Percentiles rank a stretch among this genome's conserved stretches.
phyloP scores from a whole-genome alignment of 305 asterid genomes.

The Nicotiana rustica region DNA sequence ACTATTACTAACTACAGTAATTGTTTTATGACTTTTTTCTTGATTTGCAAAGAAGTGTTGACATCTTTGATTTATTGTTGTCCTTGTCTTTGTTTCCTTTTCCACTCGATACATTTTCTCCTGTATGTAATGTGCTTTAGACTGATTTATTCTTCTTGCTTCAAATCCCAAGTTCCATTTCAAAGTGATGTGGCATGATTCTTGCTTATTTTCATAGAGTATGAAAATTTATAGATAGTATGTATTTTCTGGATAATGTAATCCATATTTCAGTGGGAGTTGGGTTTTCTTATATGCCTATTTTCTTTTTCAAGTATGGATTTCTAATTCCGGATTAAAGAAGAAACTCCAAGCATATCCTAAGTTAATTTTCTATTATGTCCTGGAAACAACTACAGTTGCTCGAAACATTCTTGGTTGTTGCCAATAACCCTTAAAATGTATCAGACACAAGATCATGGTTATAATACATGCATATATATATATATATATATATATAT shows the following conservation, averaged over 20 bases:
- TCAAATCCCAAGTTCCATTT: neutral
- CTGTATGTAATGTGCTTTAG: conserved; percentile 10
- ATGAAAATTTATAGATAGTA: neutral
- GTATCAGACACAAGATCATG: neutral
- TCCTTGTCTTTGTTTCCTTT: neutral
- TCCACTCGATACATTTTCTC: conserved; percentile 5
- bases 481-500: too few relatives aligned
- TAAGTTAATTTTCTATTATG: neutral
- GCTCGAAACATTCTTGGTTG: neutral
- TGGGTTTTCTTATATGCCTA: conserved; percentile 9
- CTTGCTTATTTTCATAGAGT: conserved; percentile 14
- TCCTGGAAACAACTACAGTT: neutral
- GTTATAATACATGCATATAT: neutral
- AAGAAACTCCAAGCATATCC: neutral
- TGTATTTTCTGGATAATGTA: conserved; percentile 8
- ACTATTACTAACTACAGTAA: neutral
- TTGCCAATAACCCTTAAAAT: neutral
- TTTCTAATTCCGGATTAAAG: neutral
- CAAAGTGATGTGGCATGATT: neutral
- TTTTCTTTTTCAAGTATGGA: neutral
- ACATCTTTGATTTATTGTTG: neutral
- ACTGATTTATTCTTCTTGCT: conserved; percentile 4
- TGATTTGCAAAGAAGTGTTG: conserved; percentile 5
- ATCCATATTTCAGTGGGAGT: neutral
- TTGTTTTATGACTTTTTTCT: neutral